These are phyloP conservation scores for Clarkia xantiana DNA, from an alignment of 345 rosid genomes.

Conservation along the genomic window DNA sequence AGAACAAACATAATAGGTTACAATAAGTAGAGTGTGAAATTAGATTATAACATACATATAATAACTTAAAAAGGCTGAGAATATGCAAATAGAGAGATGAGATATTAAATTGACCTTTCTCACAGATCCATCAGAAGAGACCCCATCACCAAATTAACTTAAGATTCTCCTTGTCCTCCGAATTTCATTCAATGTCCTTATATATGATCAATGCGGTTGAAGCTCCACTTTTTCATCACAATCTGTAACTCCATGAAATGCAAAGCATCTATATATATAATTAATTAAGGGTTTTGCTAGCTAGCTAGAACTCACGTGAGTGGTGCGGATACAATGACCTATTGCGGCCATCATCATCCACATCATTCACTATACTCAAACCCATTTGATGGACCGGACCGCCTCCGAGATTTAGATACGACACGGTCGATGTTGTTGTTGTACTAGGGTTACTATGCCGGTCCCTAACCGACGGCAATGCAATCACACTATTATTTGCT, in stretches of 20 bases:
- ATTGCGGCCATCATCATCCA: constrained; percentile 33
- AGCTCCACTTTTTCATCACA: not conserved
- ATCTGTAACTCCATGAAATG: too few relatives aligned
- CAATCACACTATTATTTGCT: constrained; percentile 35
- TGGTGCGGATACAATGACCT: constrained; percentile 62
- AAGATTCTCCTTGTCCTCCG: constrained; percentile 33
- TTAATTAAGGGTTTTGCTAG: not conserved
- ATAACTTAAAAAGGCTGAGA: too few relatives aligned
- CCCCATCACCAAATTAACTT: constrained; percentile 20
- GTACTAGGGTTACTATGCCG: constrained; percentile 49
- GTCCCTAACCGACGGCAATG: constrained; percentile 46
- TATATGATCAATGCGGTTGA: not conserved
- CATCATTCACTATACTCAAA: constrained; percentile 31
- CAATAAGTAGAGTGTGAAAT: too few relatives aligned
- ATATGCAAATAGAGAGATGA: too few relatives aligned
- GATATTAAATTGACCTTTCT: too few relatives aligned
- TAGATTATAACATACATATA: too few relatives aligned
- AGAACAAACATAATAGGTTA: too few relatives aligned
- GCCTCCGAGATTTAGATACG: constrained; percentile 69
- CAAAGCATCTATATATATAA: not conserved
- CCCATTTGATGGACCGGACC: constrained; percentile 47
- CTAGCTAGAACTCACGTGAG: constrained; percentile 42
- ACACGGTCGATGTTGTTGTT: constrained; percentile 42
- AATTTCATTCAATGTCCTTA: not conserved
- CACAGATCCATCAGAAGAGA: too few relatives aligned